Conservation (phyloP, 306 rosid genomes). For the Pueraria montana region DNA sequence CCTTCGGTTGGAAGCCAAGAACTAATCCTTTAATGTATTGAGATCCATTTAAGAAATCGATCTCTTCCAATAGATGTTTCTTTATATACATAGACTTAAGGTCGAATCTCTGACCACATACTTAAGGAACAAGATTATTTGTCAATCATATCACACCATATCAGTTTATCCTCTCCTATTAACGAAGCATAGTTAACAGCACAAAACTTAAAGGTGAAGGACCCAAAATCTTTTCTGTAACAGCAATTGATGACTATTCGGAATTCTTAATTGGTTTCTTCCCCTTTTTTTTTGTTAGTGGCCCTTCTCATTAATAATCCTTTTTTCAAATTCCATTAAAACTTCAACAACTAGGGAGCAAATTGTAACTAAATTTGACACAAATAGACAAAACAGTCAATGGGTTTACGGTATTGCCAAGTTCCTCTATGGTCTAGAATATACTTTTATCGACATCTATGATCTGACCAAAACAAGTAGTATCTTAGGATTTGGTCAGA, state of each 20-base stretch:
- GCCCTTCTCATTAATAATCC: neutral
- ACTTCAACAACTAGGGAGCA: neutral
- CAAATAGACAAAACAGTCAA: neutral
- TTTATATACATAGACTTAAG: too few species aligned
- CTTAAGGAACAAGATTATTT: too few species aligned
- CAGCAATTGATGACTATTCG: constrained; percentile 2
- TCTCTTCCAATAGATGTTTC: too few species aligned
- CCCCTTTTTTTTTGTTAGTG: neutral
- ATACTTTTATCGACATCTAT: neutral
- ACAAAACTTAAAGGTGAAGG: neutral
- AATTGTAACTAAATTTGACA: neutral
- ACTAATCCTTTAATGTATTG: too few species aligned
- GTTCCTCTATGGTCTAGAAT: neutral
- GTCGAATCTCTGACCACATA: too few species aligned
- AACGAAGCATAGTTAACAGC: neutral
- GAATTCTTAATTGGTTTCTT: constrained; percentile 15
- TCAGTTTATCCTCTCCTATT: too few species aligned
- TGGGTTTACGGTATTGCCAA: neutral
- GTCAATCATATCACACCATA: too few species aligned
- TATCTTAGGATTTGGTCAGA: neutral
- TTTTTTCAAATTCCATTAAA: neutral
- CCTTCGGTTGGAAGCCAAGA: too few species aligned
- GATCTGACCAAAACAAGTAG: neutral
- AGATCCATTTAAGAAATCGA: too few species aligned
- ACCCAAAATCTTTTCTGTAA: neutral